A percentile compares a stretch with the other conserved stretches of the same genome.
These are phyloP conservation scores for Mycosarcoma maydis DNA, from an alignment of 1,284 basidiomycete species.

Conservation along the genomic window DNA sequence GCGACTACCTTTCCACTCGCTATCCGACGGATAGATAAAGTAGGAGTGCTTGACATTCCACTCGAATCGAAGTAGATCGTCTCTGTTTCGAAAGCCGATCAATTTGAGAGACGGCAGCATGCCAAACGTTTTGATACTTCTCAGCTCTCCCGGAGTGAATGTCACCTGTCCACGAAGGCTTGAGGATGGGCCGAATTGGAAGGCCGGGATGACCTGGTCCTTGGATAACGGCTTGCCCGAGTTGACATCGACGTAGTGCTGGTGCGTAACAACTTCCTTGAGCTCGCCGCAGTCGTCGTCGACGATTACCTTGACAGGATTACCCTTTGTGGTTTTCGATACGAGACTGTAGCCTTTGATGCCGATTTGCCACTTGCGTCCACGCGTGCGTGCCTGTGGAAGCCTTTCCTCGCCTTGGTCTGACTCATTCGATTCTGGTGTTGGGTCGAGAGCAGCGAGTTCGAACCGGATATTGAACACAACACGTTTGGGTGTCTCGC, in stretches of 20 bases:
- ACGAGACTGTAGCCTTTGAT: slow-evolving; percentile 77
- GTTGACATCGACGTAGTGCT: slow-evolving; percentile 78
- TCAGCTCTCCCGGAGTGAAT: slow-evolving; percentile 84
- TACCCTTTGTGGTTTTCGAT: slow-evolving; percentile 41
- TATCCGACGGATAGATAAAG: slow-evolving; percentile 92
- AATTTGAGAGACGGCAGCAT: slow-evolving; percentile 76
- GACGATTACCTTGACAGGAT: slow-evolving; percentile 58
- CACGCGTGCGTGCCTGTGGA: slow-evolving; percentile 52
- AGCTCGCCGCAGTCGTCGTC: slow-evolving; percentile 54
- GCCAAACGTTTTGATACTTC: slow-evolving; percentile 73
- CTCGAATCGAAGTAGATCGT: slow-evolving; percentile 76
- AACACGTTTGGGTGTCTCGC: slow-evolving; percentile 85
- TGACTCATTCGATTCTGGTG: neutral
- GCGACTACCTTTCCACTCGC: slow-evolving; percentile 88
- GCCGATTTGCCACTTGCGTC: slow-evolving; percentile 81
- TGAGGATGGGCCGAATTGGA: slow-evolving; percentile 57
- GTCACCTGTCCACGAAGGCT: slow-evolving; percentile 73
- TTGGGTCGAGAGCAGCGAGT: slow-evolving; percentile 70
- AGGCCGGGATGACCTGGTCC: slow-evolving; percentile 71
- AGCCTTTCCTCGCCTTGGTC: slow-evolving; percentile 21
- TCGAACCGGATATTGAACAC: slow-evolving; percentile 83
- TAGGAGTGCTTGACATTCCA: slow-evolving; percentile 90
- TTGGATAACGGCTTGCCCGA: slow-evolving; percentile 74
- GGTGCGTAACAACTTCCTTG: slow-evolving; percentile 51
- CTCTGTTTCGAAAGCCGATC: slow-evolving; percentile 81